Percentiles rank a stretch among this genome's conserved stretches.
phyloP scores from a whole-genome alignment of 2,329 filamentous ascomycete species.

The Pyrenophora seminiperda region DNA sequence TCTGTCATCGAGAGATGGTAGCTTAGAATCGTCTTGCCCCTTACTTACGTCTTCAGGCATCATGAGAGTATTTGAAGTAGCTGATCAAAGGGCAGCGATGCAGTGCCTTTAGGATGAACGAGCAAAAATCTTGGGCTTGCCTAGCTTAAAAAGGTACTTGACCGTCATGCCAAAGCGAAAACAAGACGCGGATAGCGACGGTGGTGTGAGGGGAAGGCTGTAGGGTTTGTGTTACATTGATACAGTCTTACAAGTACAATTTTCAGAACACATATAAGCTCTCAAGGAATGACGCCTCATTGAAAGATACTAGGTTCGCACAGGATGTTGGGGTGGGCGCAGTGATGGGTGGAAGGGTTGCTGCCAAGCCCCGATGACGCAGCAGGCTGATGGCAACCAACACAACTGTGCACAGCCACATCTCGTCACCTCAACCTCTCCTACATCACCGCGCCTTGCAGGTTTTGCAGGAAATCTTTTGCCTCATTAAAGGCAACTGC shows the following conservation, averaged over 20 bases:
- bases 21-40: neutral
- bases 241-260: no score
- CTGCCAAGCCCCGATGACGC: slow-evolving; percentile 20
- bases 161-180: no score
- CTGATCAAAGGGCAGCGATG: no score
- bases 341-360: neutral
- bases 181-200: no score
- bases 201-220: no score
- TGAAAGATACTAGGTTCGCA: no score
- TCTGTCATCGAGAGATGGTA: neutral
- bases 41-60: neutral
- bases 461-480: neutral
- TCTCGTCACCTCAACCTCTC: neutral
- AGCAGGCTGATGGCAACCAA: slow-evolving; percentile 3
- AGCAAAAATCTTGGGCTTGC: no score
- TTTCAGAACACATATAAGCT: no score
- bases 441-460: slow-evolving; percentile 10
- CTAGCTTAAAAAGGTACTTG: no score
- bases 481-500: neutral
- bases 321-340: neutral
- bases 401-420: slow-evolving; percentile 12
- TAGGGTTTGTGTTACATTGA: neutral
- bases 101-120: no score
- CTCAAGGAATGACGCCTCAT: no score
- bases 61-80: no score